Conservation (phyloP, 768 basidiomycete species). For the Leccinum fibrillosum region DNA sequence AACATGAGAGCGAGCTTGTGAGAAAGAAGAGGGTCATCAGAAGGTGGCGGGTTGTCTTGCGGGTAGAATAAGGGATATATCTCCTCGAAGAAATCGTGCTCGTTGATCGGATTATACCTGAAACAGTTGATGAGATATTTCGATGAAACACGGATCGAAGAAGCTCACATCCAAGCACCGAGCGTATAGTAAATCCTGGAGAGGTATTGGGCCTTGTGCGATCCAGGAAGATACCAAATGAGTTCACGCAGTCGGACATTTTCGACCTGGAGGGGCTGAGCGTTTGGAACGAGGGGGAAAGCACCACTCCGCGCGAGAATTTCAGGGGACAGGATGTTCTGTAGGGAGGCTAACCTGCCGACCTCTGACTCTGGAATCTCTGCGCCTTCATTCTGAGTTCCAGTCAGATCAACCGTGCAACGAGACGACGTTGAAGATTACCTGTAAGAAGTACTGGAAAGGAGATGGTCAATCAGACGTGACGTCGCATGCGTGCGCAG, state of each 20-base stretch:
- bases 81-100: slow-evolving; percentile 58
- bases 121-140: slow-evolving; percentile 4
- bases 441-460: slow-evolving; percentile 70
- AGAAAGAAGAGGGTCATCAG: slow-evolving; percentile 50
- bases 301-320: slow-evolving; percentile 63
- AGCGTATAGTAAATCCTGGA: slow-evolving; percentile 59
- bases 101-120: slow-evolving; percentile 68
- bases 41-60: slow-evolving; percentile 38
- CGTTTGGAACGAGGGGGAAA: slow-evolving; percentile 54
- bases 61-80: slow-evolving; percentile 59
- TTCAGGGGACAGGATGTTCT: slow-evolving; percentile 55
- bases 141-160: neutral
- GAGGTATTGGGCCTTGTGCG: slow-evolving; percentile 57
- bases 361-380: slow-evolving; percentile 51
- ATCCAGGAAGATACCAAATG: slow-evolving; percentile 67
- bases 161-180: slow-evolving; percentile 68
- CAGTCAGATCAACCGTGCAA: slow-evolving; percentile 9
- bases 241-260: slow-evolving; percentile 53
- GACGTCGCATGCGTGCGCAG: neutral
- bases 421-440: slow-evolving; percentile 22
- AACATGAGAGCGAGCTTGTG: slow-evolving; percentile 64
- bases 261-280: slow-evolving; percentile 37
- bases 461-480: slow-evolving; percentile 7
- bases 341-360: slow-evolving; percentile 46
- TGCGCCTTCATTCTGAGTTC: slow-evolving; percentile 52